A percentile compares a stretch with the other conserved stretches of the same genome.
Conservation (phyloP, 1,284 basidiomycete species). For the Irpex rosettiformis region DNA sequence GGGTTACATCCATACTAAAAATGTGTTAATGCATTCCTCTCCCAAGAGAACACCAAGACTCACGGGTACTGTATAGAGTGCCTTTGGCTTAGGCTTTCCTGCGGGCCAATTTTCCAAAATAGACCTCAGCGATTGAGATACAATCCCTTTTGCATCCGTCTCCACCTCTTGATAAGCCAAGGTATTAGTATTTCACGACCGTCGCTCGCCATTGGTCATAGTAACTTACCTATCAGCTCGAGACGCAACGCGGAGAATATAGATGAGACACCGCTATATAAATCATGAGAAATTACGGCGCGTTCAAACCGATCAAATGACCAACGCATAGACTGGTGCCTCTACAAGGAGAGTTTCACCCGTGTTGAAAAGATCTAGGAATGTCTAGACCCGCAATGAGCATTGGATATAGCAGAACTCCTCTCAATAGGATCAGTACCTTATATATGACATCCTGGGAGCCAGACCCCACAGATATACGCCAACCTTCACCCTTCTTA, state of each 20-base stretch:
- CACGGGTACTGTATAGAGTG: constrained; percentile 81
- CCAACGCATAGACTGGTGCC: constrained; percentile 82
- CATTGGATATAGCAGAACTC: neutral
- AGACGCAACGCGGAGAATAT: constrained; percentile 53
- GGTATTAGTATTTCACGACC: neutral
- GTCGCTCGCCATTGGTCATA: neutral
- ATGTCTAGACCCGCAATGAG: constrained; percentile 37
- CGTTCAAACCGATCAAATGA: constrained; percentile 12
- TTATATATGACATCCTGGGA: constrained; percentile 90
- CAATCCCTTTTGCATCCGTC: constrained; percentile 79
- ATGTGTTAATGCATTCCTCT: neutral
- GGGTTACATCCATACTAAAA: constrained; percentile 75
- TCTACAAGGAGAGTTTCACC: constrained; percentile 86
- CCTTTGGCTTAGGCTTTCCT: constrained; percentile 70
- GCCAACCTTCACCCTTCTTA: constrained; percentile 60
- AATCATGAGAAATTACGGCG: neutral
- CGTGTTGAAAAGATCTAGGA: constrained; percentile 63
- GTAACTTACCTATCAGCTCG: constrained; percentile 55
- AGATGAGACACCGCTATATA: constrained; percentile 55
- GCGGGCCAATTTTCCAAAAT: constrained; percentile 76
- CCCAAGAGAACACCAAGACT: constrained; percentile 23
- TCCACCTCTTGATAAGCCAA: constrained; percentile 59
- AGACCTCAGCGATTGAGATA: constrained; percentile 56
- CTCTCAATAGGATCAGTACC: constrained; percentile 37
- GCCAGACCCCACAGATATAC: constrained; percentile 75